A percentile compares a stretch with the other conserved stretches of the same genome.
These are phyloP conservation scores for Ambrosia artemisiifolia DNA, from an alignment of 129 eudicot genomes.

Conservation along the genomic window DNA sequence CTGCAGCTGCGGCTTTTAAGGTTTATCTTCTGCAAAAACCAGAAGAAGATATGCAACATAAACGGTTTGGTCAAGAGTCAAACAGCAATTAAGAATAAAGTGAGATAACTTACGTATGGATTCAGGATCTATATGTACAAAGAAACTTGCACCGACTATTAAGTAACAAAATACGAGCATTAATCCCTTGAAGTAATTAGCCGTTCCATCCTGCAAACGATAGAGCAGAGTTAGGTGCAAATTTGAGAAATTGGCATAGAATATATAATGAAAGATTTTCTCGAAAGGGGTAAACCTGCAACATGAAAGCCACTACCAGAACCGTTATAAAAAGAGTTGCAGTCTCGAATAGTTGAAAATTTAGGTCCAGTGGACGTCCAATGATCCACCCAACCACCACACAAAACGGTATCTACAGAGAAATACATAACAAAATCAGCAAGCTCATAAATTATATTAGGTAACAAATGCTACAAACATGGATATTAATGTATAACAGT, in stretches of 20 bases:
- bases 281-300: slow-evolving; percentile 46
- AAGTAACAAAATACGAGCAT: slow-evolving; percentile 83
- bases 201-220: slow-evolving; percentile 44
- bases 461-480: neutral
- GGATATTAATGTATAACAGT: slow-evolving; percentile 30
- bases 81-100: neutral
- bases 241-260: neutral
- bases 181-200: slow-evolving; percentile 72
- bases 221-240: neutral
- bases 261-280: neutral
- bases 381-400: slow-evolving; percentile 85
- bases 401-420: slow-evolving; percentile 79
- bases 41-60: neutral
- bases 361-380: slow-evolving; percentile 76
- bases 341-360: slow-evolving; percentile 84
- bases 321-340: slow-evolving; percentile 79
- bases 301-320: slow-evolving; percentile 83
- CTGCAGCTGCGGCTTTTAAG: neutral
- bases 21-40: slow-evolving; percentile 27
- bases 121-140: slow-evolving; percentile 69
- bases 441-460: neutral
- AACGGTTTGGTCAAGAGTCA: neutral
- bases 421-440: neutral
- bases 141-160: slow-evolving; percentile 87
- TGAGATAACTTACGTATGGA: slow-evolving; percentile 41